phyloP scores from a whole-genome alignment of 2,329 filamentous ascomycete genomes.

The Fusarium anthophilum region DNA sequence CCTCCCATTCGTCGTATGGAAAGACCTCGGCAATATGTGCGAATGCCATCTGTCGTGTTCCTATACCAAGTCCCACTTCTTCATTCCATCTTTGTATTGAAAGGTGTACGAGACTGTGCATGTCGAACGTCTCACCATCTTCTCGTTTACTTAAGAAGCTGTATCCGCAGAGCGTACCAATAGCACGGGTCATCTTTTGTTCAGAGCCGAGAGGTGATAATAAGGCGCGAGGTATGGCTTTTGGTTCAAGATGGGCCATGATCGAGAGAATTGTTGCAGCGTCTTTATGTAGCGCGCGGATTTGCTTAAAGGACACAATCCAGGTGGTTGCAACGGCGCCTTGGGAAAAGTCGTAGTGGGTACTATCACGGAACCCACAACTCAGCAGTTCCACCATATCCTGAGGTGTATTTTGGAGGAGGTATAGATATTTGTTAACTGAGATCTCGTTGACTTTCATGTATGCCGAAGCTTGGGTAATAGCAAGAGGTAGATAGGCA shows the following conservation, averaged over 20 bases:
- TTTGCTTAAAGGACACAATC: conserved; percentile 53
- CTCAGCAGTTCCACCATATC: conserved; percentile 27
- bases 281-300: conserved; percentile 35
- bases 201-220: conserved; percentile 32
- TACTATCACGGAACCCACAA: conserved; percentile 47
- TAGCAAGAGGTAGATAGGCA: conserved; percentile 49
- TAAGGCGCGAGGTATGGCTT: conserved; percentile 50
- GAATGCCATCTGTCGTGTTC: not conserved
- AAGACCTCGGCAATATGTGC: not conserved
- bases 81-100: conserved; percentile 43
- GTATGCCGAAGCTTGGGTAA: conserved; percentile 53
- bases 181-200: conserved; percentile 35
- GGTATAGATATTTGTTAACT: conserved; percentile 46
- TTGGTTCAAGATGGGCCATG: conserved; percentile 51
- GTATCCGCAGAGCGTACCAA: conserved; percentile 48
- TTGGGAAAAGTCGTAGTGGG: conserved; percentile 43
- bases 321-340: conserved; percentile 52
- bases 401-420: conserved; percentile 45
- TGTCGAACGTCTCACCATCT: conserved; percentile 44
- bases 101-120: conserved; percentile 51
- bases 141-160: conserved; percentile 43
- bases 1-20: not conserved
- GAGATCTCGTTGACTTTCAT: conserved; percentile 45
- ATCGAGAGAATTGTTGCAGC: conserved; percentile 52
- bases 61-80: not conserved